phyloP scores from a whole-genome alignment of 208 protist species.

The Leishmania martiniquensis region DNA sequence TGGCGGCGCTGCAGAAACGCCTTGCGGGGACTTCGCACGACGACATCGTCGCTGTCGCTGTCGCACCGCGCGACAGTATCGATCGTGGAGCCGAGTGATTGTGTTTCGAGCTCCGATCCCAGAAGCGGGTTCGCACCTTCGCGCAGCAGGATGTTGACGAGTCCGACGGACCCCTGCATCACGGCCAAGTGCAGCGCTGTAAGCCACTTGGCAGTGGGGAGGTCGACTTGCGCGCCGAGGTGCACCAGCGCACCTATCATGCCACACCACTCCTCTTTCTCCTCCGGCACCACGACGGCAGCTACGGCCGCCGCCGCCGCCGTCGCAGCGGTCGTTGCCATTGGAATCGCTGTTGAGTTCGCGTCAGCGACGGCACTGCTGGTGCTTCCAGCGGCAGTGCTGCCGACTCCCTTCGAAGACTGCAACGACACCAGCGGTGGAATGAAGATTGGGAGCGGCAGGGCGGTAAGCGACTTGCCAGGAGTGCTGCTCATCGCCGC shows the following conservation, averaged over 20 bases:
- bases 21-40: neutral
- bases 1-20: neutral
- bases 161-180: constrained; percentile 28
- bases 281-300: constrained; percentile 13
- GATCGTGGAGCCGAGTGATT: constrained; percentile 3
- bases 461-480: neutral
- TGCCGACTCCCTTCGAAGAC: neutral
- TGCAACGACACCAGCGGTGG: neutral
- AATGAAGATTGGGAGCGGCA: neutral
- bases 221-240: constrained; percentile 40
- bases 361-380: neutral
- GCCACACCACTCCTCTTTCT: constrained; percentile 26
- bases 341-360: neutral
- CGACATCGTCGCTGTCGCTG: constrained; percentile 1
- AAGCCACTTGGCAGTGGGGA: constrained; percentile 27
- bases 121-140: constrained; percentile 39
- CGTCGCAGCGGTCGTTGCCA: neutral
- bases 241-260: constrained; percentile 33
- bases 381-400: neutral
- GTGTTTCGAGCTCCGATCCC: constrained; percentile 21
- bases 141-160: constrained; percentile 43
- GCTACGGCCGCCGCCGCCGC: constrained; percentile 9
- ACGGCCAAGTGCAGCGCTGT: constrained; percentile 55
- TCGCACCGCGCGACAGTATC: constrained; percentile 7
- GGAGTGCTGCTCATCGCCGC: neutral